Percentiles rank a stretch among this genome's conserved stretches.
Evolutionary conservation across 345 rosid species (phyloP).

Genomic region (Rhizophora mangle): DNA sequence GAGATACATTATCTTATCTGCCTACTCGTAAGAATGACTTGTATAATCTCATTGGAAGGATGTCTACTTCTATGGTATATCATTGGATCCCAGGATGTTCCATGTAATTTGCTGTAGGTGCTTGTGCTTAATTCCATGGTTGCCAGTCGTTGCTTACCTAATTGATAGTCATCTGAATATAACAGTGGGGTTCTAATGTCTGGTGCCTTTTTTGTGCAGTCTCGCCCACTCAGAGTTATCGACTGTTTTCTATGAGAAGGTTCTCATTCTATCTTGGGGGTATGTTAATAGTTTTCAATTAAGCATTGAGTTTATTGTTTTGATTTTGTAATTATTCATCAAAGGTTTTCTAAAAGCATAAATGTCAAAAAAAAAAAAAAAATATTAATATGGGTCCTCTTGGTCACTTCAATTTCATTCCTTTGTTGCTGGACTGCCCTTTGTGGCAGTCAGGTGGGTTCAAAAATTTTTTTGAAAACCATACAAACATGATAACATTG

Average conservation of each 20-base stretch:
- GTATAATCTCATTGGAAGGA: not conserved
- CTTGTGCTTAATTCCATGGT: not conserved
- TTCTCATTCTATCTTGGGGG: conserved; percentile 88
- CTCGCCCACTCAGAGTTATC: conserved; percentile 97
- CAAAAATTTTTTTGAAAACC: not conserved
- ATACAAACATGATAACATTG: conserved; percentile 1
- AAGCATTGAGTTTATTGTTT: too few species aligned
- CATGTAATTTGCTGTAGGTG: not conserved
- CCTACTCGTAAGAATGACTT: not conserved
- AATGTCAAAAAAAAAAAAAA: too few species aligned
- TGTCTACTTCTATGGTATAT: not conserved
- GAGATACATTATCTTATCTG: not conserved
- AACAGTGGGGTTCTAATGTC: conserved; percentile 4
- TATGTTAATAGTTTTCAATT: conserved; percentile 29
- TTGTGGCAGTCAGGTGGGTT: too few species aligned
- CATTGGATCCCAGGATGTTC: not conserved
- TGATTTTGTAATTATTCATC: too few species aligned
- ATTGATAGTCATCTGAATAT: conserved; percentile 3
- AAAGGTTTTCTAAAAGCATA: too few species aligned
- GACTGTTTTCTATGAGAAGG: conserved; percentile 91
- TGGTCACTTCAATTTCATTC: too few species aligned
- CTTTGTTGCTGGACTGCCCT: too few species aligned
- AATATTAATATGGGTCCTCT: too few species aligned
- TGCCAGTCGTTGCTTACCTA: not conserved
- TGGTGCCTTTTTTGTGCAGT: conserved; percentile 38